phyloP scores from a whole-genome alignment of 305 asterid genomes.

The Plantago coronopus region DNA sequence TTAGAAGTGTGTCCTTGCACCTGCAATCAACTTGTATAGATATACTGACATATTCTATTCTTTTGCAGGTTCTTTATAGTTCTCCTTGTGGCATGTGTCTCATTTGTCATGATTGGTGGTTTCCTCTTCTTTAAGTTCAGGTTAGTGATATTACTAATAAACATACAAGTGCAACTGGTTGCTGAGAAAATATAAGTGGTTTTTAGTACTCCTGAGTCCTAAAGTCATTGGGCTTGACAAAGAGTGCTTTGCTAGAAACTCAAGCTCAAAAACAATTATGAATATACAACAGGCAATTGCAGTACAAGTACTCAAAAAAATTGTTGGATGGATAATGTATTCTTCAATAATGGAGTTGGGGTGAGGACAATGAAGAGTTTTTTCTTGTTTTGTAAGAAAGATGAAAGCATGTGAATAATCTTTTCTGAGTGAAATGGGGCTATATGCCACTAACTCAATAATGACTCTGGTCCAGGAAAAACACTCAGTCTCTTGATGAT shows the following conservation, averaged over 20 bases:
- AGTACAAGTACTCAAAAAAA: constrained; percentile 6
- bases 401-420: no score
- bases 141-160: constrained; percentile 30
- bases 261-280: neutral
- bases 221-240: no score
- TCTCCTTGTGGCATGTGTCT: constrained; percentile 75
- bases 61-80: constrained; percentile 75
- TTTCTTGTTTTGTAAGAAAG: no score
- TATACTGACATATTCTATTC: constrained; percentile 16
- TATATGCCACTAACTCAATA: constrained; percentile 1
- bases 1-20: constrained; percentile 10
- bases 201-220: no score
- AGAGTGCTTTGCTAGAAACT: neutral
- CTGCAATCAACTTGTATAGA: constrained; percentile 6
- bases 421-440: no score
- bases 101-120: constrained; percentile 89
- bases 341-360: no score
- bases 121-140: constrained; percentile 85
- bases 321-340: neutral
- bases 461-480: constrained; percentile 51
- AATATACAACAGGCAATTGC: constrained; percentile 9
- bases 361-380: no score
- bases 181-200: neutral
- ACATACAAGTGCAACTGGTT: constrained; percentile 9
- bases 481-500: constrained; percentile 77